Percentiles rank a stretch among this genome's conserved stretches.
Evolutionary conservation across 345 rosid species (phyloP).

Genomic region (Eucalyptus rudis): DNA sequence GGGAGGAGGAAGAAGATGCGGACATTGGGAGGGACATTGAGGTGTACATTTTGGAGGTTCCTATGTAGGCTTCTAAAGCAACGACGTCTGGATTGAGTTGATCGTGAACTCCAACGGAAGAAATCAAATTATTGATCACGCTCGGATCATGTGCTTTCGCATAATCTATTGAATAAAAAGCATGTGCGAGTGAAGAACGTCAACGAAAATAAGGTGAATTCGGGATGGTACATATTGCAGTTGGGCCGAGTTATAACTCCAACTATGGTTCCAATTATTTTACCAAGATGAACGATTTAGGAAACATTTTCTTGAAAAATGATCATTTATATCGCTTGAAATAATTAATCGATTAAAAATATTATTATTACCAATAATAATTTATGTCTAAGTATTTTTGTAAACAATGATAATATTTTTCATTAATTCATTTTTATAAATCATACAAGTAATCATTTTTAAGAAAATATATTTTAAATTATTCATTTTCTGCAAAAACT

Average conservation of each 20-base stretch:
- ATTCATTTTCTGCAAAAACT: neutral
- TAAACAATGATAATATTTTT: neutral
- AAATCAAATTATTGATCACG: neutral
- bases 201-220: neutral
- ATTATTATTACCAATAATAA: neutral
- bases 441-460: neutral
- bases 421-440: neutral
- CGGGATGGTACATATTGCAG: neutral
- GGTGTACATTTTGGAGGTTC: neutral
- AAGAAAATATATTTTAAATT: neutral
- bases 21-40: neutral
- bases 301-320: neutral
- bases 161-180: neutral
- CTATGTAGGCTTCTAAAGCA: neutral
- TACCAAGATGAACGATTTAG: neutral
- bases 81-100: neutral
- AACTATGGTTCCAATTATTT: neutral
- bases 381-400: too few species aligned
- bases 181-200: neutral
- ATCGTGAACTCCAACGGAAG: neutral
- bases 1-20: neutral
- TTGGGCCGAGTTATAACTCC: neutral
- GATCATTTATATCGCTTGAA: accelerated
- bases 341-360: neutral
- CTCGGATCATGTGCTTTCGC: neutral